Conservation (phyloP, 2,329 filamentous ascomycete genomes). For the Septoria linicola region DNA sequence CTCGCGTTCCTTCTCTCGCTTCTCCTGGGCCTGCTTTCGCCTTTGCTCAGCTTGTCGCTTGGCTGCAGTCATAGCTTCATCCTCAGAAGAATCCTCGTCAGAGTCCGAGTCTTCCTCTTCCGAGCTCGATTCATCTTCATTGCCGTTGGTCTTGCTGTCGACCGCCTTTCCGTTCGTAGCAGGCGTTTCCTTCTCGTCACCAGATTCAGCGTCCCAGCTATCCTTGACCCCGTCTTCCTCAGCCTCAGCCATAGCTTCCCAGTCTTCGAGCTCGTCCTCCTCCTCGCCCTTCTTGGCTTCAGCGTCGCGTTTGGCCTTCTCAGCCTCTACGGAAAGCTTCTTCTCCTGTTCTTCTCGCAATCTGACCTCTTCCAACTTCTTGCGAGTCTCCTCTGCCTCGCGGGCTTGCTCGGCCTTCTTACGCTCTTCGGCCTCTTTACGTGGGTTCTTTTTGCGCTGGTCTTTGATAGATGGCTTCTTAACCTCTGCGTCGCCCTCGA, state of each 20-base stretch:
- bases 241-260: conserved; percentile 77
- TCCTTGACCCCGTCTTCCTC: conserved; percentile 80
- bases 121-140: conserved; percentile 33
- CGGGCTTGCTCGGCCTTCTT: conserved; percentile 41
- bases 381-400: conserved; percentile 55
- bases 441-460: conserved; percentile 68
- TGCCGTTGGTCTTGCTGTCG: conserved; percentile 29
- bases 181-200: conserved; percentile 59
- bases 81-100: conserved; percentile 58
- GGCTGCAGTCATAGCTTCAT: conserved; percentile 64
- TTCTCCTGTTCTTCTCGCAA: conserved; percentile 66
- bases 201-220: conserved; percentile 87
- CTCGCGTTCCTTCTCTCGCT: conserved; percentile 85
- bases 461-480: conserved; percentile 79
- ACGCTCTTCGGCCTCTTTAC: conserved; percentile 58
- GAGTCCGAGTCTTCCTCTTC: conserved; percentile 49
- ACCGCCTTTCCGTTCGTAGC: conserved; percentile 39
- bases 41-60: conserved; percentile 70
- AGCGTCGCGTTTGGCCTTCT: conserved; percentile 66
- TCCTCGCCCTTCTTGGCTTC: conserved; percentile 65
- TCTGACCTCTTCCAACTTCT: conserved; percentile 56
- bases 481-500: conserved; percentile 70
- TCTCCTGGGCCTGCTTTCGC: conserved; percentile 85
- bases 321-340: conserved; percentile 73
- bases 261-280: conserved; percentile 71